Evolutionary conservation across 768 basidiomycete species (phyloP).

Genomic region (Jaapia argillacea): DNA sequence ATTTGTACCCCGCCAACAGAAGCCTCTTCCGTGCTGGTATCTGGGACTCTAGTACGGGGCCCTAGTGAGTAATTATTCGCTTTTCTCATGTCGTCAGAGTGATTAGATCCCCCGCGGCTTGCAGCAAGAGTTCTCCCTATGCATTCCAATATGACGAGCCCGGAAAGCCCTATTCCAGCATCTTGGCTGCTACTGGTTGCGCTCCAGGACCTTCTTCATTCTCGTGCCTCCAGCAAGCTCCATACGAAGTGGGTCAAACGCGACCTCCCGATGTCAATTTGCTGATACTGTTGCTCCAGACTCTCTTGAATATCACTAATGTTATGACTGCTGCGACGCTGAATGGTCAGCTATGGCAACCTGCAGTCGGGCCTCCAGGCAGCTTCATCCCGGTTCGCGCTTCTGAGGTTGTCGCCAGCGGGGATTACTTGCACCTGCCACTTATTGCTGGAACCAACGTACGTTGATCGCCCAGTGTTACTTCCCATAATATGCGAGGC

Average conservation of each 20-base stretch:
- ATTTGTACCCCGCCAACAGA: slow-evolving; percentile 24
- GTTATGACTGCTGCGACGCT: slow-evolving; percentile 32
- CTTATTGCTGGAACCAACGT: slow-evolving; percentile 50
- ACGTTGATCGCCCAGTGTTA: background rate
- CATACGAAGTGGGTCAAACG: slow-evolving; percentile 24
- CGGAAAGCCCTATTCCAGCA: slow-evolving; percentile 35
- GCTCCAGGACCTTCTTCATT: slow-evolving; percentile 25
- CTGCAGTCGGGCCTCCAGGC: slow-evolving; percentile 38
- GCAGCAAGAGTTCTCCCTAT: slow-evolving; percentile 40
- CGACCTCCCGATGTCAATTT: background rate
- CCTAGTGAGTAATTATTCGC: slow-evolving; percentile 29
- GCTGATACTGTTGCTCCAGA: slow-evolving; percentile 27
- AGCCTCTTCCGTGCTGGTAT: slow-evolving; percentile 42
- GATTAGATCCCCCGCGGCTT: background rate
- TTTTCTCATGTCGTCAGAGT: background rate
- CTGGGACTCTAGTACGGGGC: slow-evolving; percentile 41
- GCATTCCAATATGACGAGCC: slow-evolving; percentile 35
- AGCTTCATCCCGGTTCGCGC: slow-evolving; percentile 38
- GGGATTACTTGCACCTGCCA: slow-evolving; percentile 43
- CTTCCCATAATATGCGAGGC: background rate
- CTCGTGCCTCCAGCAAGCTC: slow-evolving; percentile 31
- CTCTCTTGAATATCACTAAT: slow-evolving; percentile 37
- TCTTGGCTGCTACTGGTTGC: slow-evolving; percentile 35
- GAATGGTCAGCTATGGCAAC: slow-evolving; percentile 49
- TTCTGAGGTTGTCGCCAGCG: slow-evolving; percentile 32